Evolutionary conservation across 2,329 filamentous ascomycete species (phyloP).

Genomic region (Cladosporium velox): DNA sequence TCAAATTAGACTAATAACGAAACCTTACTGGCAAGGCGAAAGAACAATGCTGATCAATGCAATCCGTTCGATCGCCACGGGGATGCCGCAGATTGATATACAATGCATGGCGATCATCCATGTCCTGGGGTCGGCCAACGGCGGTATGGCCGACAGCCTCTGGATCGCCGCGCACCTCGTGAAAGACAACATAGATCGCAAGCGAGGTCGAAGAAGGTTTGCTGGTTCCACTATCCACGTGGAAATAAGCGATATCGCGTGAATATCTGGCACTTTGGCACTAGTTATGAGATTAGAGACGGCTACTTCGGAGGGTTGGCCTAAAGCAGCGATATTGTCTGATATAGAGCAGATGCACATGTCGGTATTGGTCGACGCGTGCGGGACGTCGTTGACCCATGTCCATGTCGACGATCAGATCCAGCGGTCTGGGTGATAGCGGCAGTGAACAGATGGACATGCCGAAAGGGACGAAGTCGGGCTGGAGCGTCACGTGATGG

Average conservation of each 20-base stretch:
- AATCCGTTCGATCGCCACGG: neutral
- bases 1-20: neutral
- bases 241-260: neutral
- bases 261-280: neutral
- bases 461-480: neutral
- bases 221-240: neutral
- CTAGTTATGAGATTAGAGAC: neutral
- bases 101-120: constrained; percentile 1
- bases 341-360: neutral
- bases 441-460: neutral
- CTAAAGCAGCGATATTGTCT: neutral
- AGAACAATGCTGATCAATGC: neutral
- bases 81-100: constrained; percentile 2
- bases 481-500: neutral
- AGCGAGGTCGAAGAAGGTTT: neutral
- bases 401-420: neutral
- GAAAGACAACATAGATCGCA: neutral
- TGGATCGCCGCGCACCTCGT: neutral
- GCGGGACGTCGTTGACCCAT: neutral
- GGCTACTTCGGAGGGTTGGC: neutral
- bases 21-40: neutral
- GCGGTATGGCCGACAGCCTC: neutral
- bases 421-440: neutral
- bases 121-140: neutral
- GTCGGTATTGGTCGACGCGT: neutral